Percentiles rank a stretch among this genome's conserved stretches.
These are phyloP conservation scores for Lumnitzera racemosa DNA, from an alignment of 345 rosid species.

Conservation along the genomic window DNA sequence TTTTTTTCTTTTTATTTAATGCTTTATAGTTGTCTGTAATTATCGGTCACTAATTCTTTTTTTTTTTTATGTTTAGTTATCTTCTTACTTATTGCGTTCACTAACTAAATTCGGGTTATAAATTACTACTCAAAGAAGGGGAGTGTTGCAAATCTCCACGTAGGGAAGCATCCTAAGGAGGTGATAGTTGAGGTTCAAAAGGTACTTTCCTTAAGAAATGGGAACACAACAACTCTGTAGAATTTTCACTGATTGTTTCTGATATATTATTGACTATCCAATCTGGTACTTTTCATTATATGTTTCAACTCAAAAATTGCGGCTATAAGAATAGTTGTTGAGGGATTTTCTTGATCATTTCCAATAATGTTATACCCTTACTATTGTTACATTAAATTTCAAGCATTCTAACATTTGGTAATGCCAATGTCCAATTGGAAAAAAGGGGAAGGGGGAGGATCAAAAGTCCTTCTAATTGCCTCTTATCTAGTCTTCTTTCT, in stretches of 20 bases:
- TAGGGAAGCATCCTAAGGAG: conserved; percentile 71
- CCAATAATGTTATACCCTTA: too few species aligned
- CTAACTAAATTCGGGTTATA: conserved; percentile 43
- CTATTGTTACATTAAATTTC: too few species aligned
- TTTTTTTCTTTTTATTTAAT: too few species aligned
- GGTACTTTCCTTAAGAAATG: conserved; percentile 35
- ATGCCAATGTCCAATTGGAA: too few species aligned
- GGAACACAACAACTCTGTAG: not conserved
- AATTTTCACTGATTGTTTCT: not conserved
- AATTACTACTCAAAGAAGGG: conserved; percentile 73
- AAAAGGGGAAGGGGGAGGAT: too few species aligned
- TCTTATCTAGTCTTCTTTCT: too few species aligned
- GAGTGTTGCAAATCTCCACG: conserved; percentile 57
- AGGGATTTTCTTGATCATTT: too few species aligned
- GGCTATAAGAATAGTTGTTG: not conserved
- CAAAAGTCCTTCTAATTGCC: too few species aligned
- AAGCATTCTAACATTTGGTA: too few species aligned
- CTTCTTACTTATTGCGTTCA: not conserved
- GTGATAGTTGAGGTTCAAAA: conserved; percentile 69
- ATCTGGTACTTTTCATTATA: not conserved
- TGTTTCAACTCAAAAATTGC: not conserved
- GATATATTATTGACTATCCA: not conserved
- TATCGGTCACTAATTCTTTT: not conserved
- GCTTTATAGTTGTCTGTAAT: too few species aligned
- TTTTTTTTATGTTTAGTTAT: not conserved